A percentile compares a stretch with the other conserved stretches of the same genome.
phyloP scores from a whole-genome alignment of 2,329 filamentous ascomycete genomes.

The Epichloe gansuensis region DNA sequence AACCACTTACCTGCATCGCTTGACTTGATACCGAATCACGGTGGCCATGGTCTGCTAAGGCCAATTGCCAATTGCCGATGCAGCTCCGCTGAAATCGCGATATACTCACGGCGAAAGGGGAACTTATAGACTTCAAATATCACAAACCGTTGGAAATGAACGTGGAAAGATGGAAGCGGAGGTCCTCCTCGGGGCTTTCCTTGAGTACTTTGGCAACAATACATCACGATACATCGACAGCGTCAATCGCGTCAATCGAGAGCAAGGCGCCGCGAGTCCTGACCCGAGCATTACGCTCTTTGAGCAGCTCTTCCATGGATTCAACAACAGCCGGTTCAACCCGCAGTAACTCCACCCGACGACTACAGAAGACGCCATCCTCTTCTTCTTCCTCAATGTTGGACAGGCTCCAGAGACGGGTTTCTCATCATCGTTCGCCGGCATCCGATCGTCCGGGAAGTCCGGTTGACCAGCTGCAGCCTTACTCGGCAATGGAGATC shows the following conservation, averaged over 20 bases:
- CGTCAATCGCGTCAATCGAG: slow-evolving; percentile 13
- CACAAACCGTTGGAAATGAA: slow-evolving; percentile 13
- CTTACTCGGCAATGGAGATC: slow-evolving; percentile 26
- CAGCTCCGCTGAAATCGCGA: neutral
- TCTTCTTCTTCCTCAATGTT: slow-evolving; percentile 29
- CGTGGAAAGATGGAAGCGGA: slow-evolving; percentile 23
- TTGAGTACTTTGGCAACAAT: slow-evolving; percentile 11
- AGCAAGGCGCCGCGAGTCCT: slow-evolving; percentile 23
- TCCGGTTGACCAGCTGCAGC: slow-evolving; percentile 17
- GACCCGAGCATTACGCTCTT: slow-evolving; percentile 24
- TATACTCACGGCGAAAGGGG: neutral
- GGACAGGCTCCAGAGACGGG: slow-evolving; percentile 27
- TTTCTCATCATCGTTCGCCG: slow-evolving; percentile 26
- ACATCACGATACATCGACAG: slow-evolving; percentile 10
- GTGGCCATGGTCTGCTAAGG: slow-evolving; percentile 6
- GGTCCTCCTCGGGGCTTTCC: slow-evolving; percentile 18
- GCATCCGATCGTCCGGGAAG: slow-evolving; percentile 17
- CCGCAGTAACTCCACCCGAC: slow-evolving; percentile 19
- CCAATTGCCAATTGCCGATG: neutral
- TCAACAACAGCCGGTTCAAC: slow-evolving; percentile 21
- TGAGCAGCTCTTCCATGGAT: slow-evolving; percentile 28
- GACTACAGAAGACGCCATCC: slow-evolving; percentile 26
- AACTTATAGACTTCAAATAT: neutral
- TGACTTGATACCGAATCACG: neutral
- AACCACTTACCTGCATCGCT: neutral